Evolutionary conservation across 129 eudicot species (phyloP), one percentile per base, ranked within the genome.

Genomic region (Escallonia rubra): DNA sequence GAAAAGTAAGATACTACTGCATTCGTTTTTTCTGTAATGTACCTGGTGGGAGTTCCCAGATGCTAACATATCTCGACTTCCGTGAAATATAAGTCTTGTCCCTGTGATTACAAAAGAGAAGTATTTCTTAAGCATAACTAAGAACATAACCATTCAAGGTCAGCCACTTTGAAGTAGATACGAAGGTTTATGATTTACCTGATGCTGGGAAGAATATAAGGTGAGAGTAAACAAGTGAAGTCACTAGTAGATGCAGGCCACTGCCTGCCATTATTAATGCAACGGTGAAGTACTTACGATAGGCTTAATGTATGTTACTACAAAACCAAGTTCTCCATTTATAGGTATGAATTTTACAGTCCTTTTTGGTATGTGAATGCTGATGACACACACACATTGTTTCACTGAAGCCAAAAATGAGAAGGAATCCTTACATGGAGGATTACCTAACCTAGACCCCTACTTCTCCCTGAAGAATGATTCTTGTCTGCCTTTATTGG

Each of bases 191-290:
- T 4, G 7, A 69, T 12, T 23, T 43, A 59, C 58, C 52, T 43
- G 43, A 70, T 34, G 53, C 6, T 48, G 44, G 13, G 23, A 45
- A 57, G 64, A 41, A 44, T 10, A 69, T 4, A 43, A 69, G 57
- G 64, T 8, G 46, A 15, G 64, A 57, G 38, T 57, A 46, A 15
- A 57, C 73, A 6, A 69, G 65, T 44, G 58, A 10, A 69, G 23
- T 38, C 10, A 59, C 44, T 7, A 45, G 49, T 6, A 59, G 46
- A 57, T 69, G 55, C 45, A 58, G 45, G 64, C 56, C 64, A 59
- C 38, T 10, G 41, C 55, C 50, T 44, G 55, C 65, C 64, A 65
- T 65, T 50, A 11, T 65, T 51, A 7, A 7, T 4, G 13, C 3
- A 12, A 38, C 60, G 6, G 7, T 54, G 6, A 16, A 13, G 60